These are phyloP conservation scores for Mimosa pudica DNA, from an alignment of 306 rosid genomes.

Conservation along the genomic window DNA sequence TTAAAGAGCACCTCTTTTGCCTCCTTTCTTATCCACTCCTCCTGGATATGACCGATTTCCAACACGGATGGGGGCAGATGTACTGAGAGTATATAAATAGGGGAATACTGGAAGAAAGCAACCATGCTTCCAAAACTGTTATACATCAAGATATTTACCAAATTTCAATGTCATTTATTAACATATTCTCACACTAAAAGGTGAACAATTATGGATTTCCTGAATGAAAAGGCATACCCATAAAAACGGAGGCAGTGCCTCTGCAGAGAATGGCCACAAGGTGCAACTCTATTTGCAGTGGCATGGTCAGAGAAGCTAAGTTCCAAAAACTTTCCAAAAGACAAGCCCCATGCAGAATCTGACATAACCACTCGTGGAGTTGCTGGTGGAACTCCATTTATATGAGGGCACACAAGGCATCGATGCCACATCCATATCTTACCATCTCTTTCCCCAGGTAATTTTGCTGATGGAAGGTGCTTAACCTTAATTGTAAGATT, in stretches of 20 bases:
- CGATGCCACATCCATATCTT: slow-evolving; percentile 88
- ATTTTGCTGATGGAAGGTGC: slow-evolving; percentile 53
- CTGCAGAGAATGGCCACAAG: slow-evolving; percentile 77
- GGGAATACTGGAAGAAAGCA: slow-evolving; percentile 64
- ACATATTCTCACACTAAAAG: background rate
- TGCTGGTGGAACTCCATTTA: slow-evolving; percentile 75
- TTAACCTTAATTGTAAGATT: slow-evolving; percentile 67
- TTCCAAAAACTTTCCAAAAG: slow-evolving; percentile 80
- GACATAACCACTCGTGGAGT: slow-evolving; percentile 76
- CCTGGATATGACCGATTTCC: slow-evolving; percentile 56
- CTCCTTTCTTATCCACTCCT: slow-evolving; percentile 62
- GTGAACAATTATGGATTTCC: slow-evolving; percentile 1
- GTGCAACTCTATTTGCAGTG: slow-evolving; percentile 70
- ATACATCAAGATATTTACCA: slow-evolving; percentile 20
- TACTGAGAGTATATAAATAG: slow-evolving; percentile 64
- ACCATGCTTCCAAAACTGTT: slow-evolving; percentile 74
- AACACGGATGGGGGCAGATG: slow-evolving; percentile 66
- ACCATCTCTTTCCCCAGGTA: slow-evolving; percentile 70
- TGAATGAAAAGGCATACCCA: slow-evolving; percentile 46
- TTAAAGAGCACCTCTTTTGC: slow-evolving; percentile 54
- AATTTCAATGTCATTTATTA: slow-evolving; percentile 2
- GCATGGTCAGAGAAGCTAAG: slow-evolving; percentile 75
- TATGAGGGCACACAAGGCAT: slow-evolving; percentile 60
- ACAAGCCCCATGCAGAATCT: slow-evolving; percentile 80
- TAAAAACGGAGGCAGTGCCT: slow-evolving; percentile 75